These are phyloP conservation scores for Gossypium davidsonii DNA, from an alignment of 441 rosid species.

Conservation along the genomic window DNA sequence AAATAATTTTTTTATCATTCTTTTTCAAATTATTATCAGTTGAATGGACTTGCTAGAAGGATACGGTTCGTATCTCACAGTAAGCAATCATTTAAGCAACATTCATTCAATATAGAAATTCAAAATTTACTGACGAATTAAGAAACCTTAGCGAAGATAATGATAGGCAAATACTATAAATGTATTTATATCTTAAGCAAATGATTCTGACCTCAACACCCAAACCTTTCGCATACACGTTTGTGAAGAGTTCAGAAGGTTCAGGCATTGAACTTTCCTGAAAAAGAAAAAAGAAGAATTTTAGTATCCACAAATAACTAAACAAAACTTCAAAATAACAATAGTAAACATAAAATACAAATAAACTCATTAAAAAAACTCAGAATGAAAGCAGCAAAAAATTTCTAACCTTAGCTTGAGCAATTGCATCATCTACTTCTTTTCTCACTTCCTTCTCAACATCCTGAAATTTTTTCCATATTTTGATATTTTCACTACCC, in stretches of 20 bases:
- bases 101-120: background rate
- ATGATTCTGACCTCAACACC: conserved; percentile 60
- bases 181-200: background rate
- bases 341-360: background rate
- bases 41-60: background rate
- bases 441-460: conserved; percentile 86
- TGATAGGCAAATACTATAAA: background rate
- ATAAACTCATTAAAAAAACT: background rate
- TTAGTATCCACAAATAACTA: background rate
- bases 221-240: conserved; percentile 64
- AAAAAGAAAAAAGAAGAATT: conserved; percentile 5
- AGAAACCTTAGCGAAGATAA: background rate
- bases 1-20: background rate
- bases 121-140: background rate
- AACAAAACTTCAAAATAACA: background rate
- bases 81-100: background rate
- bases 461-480: conserved; percentile 40
- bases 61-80: background rate
- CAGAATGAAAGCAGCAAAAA: background rate
- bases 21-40: background rate
- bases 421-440: conserved; percentile 85
- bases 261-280: conserved; percentile 98
- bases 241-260: conserved; percentile 72
- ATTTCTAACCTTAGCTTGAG: conserved; percentile 72
- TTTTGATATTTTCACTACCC: background rate